Percentiles rank a stretch among this genome's conserved stretches.
Conservation (phyloP, 2,329 filamentous ascomycete species). For the Teratosphaeria gauchensis region DNA sequence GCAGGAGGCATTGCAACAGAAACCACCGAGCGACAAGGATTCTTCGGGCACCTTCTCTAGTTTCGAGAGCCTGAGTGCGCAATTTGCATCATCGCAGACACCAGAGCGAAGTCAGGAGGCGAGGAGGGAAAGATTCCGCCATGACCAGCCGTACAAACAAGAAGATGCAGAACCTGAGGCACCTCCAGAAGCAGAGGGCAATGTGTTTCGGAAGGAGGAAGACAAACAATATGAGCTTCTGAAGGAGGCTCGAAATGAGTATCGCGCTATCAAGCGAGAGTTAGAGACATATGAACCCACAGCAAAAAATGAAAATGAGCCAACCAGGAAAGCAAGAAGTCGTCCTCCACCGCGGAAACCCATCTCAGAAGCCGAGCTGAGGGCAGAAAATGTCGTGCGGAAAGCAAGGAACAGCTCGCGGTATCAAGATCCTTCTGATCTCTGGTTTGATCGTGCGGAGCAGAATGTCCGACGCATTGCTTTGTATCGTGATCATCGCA, state of each 20-base stretch:
- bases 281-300: neutral
- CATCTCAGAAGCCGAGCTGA: neutral
- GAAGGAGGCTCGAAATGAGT: neutral
- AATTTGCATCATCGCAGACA: neutral
- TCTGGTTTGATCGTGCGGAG: neutral
- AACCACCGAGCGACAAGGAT: neutral
- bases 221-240: neutral
- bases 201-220: neutral
- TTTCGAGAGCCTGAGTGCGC: slow-evolving; percentile 1
- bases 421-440: neutral
- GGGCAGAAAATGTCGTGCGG: neutral
- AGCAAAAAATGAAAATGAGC: neutral
- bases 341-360: neutral
- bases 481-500: neutral
- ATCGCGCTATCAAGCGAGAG: neutral
- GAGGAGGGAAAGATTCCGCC: neutral
- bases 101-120: neutral
- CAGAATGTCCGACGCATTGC: neutral
- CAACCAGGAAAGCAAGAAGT: neutral
- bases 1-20: neutral
- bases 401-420: neutral
- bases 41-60: neutral
- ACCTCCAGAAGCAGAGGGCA: neutral
- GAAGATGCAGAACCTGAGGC: neutral
- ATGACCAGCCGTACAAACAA: neutral